Evolutionary conservation across 495 filamentous ascomycete species (phyloP), one percentile per base, ranked within the genome.

Genomic region (Antarctomyces pellizariae): DNA sequence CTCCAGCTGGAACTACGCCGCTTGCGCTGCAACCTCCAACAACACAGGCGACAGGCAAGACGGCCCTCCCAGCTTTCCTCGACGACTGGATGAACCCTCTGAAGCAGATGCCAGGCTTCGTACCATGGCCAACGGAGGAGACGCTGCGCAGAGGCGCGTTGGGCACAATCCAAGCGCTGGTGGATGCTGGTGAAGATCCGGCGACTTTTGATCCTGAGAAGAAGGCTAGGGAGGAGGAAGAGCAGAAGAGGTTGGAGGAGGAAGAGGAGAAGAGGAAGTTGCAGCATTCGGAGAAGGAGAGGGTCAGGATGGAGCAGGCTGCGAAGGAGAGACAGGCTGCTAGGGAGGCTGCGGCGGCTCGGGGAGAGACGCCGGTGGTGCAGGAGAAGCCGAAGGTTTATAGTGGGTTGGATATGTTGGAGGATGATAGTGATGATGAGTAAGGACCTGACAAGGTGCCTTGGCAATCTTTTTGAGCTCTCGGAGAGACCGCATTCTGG

Each of bases 41-140:
- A 32, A 19, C 25, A 19, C 30, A 13, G 26, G 18, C 7, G 24
- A 36, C 26, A 14, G 25, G 13, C 18, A 32, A 19, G 7, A 7
- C n/a, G 19, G 13, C 33, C 41, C n/a, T 19, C 34, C 12, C 38
- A 22, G 28, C 8, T 29, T 20, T 12, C 20, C 17, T 16, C 8
- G 29, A 32, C 35, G 36, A 22, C 32, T 29, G 11, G 30, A 46
- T 17, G 35, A 42, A 18, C 30, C 41, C 29, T 31, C 36, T 4
- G 32, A 39, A 24, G 38, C 41, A 24, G 46, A 41, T 14, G 23
- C 44, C n/a, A 25, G 45, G 21, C 30, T 82, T 75, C 42, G 47
- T 56, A 22, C 75, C 75, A 2, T 82, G 74, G 74, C 73, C 75
- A 5, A 50, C 43, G 6, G 67, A 75, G 27, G 57, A 64, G 15